A percentile compares a stretch with the other conserved stretches of the same genome.
phyloP scores from a whole-genome alignment of 164 flowering plant genomes.

The Annona cherimola region DNA sequence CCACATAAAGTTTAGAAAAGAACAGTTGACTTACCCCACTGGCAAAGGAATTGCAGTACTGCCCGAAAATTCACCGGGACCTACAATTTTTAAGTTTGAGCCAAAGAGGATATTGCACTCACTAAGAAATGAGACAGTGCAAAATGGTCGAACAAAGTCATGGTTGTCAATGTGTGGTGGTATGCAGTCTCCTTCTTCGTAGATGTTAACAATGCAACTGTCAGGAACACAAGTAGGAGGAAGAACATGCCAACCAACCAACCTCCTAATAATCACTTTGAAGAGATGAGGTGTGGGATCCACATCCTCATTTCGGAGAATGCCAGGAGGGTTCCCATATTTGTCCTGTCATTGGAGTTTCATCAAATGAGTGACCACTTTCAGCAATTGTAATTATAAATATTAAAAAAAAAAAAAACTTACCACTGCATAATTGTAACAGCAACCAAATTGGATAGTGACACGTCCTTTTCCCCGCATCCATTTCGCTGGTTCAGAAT shows the following conservation, averaged over 20 bases:
- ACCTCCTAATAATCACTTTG: slow-evolving; percentile 76
- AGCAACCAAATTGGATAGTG: slow-evolving; percentile 96
- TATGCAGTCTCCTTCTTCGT: slow-evolving; percentile 92
- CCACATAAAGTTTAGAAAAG: background rate
- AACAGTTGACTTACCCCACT: slow-evolving; percentile 57
- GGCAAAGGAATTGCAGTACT: slow-evolving; percentile 63
- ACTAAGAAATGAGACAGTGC: slow-evolving; percentile 89
- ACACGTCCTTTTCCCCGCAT: slow-evolving; percentile 95
- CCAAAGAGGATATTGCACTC: slow-evolving; percentile 89
- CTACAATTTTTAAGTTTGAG: slow-evolving; percentile 49
- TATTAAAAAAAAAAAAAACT: slow-evolving; percentile 1
- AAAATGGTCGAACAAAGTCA: slow-evolving; percentile 92
- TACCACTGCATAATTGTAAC: slow-evolving; percentile 88
- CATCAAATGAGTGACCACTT: background rate
- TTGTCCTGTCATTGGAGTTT: slow-evolving; percentile 55
- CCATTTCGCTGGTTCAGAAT: slow-evolving; percentile 79
- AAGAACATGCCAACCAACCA: slow-evolving; percentile 81
- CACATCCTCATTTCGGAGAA: slow-evolving; percentile 51
- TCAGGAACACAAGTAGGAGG: slow-evolving; percentile 92
- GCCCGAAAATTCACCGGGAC: slow-evolving; percentile 76
- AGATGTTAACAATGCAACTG: slow-evolving; percentile 94
- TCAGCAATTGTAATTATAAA: background rate
- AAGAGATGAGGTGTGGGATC: slow-evolving; percentile 84
- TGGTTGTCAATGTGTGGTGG: slow-evolving; percentile 96
- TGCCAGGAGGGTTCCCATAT: slow-evolving; percentile 91